A percentile compares a stretch with the other conserved stretches of the same genome.
phyloP scores from a whole-genome alignment of 2,329 filamentous ascomycete species.

The Herpotrichia juniperi region DNA sequence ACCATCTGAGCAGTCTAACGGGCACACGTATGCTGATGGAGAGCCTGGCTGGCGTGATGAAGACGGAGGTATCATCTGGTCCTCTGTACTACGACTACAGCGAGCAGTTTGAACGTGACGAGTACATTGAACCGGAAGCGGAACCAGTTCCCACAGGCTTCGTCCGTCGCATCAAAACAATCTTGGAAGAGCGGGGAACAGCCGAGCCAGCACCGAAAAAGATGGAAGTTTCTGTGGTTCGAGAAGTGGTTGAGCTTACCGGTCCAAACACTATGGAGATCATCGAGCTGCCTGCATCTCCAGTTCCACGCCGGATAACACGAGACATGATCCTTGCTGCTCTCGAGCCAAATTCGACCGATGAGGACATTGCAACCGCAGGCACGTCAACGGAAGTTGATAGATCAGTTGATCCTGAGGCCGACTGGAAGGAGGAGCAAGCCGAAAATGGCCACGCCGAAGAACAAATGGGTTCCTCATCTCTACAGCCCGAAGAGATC shows the following conservation, averaged over 20 bases:
- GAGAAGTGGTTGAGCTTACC: conserved; percentile 8
- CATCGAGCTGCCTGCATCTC: conserved; percentile 39
- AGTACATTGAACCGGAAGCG: conserved; percentile 19
- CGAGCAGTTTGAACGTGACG: conserved; percentile 42
- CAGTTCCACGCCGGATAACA: conserved; percentile 39
- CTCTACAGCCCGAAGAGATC: conserved; percentile 1
- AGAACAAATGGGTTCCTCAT: background rate
- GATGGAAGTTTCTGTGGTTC: conserved; percentile 7
- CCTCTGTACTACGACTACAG: conserved; percentile 46
- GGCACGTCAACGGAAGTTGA: conserved; percentile 11
- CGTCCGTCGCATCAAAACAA: conserved; percentile 49
- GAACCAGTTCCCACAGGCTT: conserved; percentile 42
- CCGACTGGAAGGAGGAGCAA: background rate
- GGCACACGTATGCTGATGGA: conserved; percentile 29
- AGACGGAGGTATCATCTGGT: conserved; percentile 17
- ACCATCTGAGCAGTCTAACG: conserved; percentile 31
- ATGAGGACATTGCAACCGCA: conserved; percentile 24
- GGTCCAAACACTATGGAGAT: conserved; percentile 14
- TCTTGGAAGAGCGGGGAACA: conserved; percentile 46
- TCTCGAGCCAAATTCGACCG: conserved; percentile 35
- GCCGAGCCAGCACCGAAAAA: conserved; percentile 13
- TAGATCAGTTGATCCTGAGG: background rate
- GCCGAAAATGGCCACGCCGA: background rate
- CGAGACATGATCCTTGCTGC: conserved; percentile 36
- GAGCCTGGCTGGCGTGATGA: conserved; percentile 37